These are phyloP conservation scores for Pichia sp. DNA, from an alignment of 1,139 yeast species.

Conservation along the genomic window DNA sequence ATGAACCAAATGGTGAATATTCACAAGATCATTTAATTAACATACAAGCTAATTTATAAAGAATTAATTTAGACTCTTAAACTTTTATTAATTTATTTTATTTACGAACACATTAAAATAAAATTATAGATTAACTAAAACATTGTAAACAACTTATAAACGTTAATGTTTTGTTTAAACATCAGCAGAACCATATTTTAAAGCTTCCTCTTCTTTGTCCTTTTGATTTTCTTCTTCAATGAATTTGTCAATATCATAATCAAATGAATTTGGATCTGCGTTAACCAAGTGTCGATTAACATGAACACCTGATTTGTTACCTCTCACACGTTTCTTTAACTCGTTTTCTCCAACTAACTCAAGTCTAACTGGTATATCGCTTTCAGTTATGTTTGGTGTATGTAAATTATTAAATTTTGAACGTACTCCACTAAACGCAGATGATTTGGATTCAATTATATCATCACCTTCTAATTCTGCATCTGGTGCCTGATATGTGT, in stretches of 20 bases:
- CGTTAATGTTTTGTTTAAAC: not conserved
- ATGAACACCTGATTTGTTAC: not conserved
- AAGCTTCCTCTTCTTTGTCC: constrained; percentile 16
- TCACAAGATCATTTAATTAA: constrained; percentile 22
- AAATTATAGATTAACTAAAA: not conserved
- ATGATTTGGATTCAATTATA: not conserved
- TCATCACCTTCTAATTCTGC: constrained; percentile 20
- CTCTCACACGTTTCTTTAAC: constrained; percentile 19
- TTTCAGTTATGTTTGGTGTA: constrained; percentile 21
- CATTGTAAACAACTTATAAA: not conserved
- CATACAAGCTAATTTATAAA: constrained; percentile 25
- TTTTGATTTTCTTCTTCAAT: constrained; percentile 38
- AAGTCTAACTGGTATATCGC: constrained; percentile 33
- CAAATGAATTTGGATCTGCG: constrained; percentile 33
- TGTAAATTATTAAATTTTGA: constrained; percentile 7
- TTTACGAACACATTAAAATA: not conserved
- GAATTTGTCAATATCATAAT: constrained; percentile 43
- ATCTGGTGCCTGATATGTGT: constrained; percentile 35
- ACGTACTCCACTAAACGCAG: constrained; percentile 5
- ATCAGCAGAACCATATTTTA: constrained; percentile 5
- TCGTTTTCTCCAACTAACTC: constrained; percentile 19
- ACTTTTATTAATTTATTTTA: not conserved
- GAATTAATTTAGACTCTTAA: not conserved
- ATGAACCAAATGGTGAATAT: not conserved
- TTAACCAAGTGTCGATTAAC: constrained; percentile 13